Evolutionary conservation across 2,329 filamentous ascomycete genomes (phyloP).

Genomic region (Fusarium chlamydosporum): DNA sequence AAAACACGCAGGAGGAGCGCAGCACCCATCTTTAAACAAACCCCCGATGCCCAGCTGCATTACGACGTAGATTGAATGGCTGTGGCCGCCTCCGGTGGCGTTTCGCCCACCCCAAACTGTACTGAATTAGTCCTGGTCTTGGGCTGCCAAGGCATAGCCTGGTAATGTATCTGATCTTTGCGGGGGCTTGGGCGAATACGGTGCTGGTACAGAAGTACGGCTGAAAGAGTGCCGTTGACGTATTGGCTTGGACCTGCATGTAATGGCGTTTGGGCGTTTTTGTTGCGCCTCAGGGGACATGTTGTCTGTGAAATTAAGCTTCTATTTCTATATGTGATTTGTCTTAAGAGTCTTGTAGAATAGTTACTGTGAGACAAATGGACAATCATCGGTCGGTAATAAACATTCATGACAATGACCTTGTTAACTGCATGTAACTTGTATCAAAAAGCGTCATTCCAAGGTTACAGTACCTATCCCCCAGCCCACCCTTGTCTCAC

Average conservation of each 20-base stretch:
- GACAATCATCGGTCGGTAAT: background rate
- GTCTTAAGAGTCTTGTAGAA: too few species aligned
- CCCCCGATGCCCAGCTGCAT: background rate
- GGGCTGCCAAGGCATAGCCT: slow-evolving; percentile 9
- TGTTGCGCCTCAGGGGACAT: background rate
- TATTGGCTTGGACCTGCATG: slow-evolving; percentile 31
- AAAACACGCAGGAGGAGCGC: background rate
- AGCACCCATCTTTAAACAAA: slow-evolving; percentile 27
- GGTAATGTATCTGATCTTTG: slow-evolving; percentile 9
- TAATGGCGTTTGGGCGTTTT: slow-evolving; percentile 1
- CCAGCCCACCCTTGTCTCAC: slow-evolving; percentile 22
- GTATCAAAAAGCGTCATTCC: background rate
- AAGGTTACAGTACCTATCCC: too few species aligned
- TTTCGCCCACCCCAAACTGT: slow-evolving; percentile 22
- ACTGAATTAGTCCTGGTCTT: slow-evolving; percentile 19
- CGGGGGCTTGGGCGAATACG: slow-evolving; percentile 14
- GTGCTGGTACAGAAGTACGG: slow-evolving; percentile 27
- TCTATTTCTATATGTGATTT: background rate
- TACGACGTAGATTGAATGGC: slow-evolving; percentile 6
- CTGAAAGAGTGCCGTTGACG: slow-evolving; percentile 25
- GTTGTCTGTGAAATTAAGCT: background rate
- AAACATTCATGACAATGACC: slow-evolving; percentile 6
- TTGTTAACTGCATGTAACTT: background rate
- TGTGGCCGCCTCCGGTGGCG: slow-evolving; percentile 16
- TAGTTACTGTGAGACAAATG: background rate